phyloP scores from a whole-genome alignment of 2,329 filamentous ascomycete species.

The Didymella lethalis region DNA sequence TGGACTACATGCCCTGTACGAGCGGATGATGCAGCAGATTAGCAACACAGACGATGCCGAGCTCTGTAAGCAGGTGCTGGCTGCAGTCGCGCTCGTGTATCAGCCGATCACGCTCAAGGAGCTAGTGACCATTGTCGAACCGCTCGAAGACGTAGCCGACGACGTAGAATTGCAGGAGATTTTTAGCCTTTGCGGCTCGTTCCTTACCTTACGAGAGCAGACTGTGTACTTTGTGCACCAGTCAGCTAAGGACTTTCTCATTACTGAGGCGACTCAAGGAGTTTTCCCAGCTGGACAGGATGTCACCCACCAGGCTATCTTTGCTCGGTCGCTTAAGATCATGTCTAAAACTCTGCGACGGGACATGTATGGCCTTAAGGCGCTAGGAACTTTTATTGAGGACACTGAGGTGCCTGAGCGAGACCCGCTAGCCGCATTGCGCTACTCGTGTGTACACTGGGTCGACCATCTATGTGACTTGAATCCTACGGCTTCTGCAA shows the following conservation, averaged over 20 bases:
- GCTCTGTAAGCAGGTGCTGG: not conserved
- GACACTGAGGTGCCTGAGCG: not conserved
- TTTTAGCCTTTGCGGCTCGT: not conserved
- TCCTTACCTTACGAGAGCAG: not conserved
- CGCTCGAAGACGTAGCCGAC: not conserved
- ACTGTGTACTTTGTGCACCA: not conserved
- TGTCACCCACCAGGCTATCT: not conserved
- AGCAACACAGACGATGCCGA: not conserved
- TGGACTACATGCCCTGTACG: not conserved
- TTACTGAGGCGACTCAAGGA: not conserved
- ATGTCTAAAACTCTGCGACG: no score
- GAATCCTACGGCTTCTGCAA: not conserved
- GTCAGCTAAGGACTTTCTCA: not conserved
- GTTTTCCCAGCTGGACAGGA: not conserved
- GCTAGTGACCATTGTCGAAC: not conserved
- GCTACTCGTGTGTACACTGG: not conserved
- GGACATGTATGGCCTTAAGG: no score
- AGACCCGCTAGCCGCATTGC: not conserved
- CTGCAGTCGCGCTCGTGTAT: not conserved
- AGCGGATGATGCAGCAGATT: not conserved
- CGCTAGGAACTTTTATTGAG: no score
- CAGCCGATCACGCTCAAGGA: not conserved
- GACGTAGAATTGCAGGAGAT: not conserved
- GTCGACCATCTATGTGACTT: not conserved
- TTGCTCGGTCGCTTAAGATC: no score